Evolutionary conservation across 495 filamentous ascomycete species (phyloP), one percentile per base, ranked within the genome.

Genomic region (Lichina pygmaea): DNA sequence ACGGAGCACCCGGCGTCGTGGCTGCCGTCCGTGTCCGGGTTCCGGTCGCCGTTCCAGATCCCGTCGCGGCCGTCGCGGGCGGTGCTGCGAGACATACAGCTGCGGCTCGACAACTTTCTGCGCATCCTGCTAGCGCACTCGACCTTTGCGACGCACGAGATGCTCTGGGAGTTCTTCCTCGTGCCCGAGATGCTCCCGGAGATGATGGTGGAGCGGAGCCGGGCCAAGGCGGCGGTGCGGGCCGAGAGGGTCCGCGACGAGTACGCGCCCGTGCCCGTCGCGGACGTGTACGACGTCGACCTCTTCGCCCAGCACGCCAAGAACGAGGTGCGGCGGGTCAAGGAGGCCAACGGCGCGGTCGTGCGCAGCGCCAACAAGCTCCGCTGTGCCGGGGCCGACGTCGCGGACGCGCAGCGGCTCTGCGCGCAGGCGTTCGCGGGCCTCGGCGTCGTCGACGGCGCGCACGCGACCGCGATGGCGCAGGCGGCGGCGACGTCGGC

Each of bases 91-190:
- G 84, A 94, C 55, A 78, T 84, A 32, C 91, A 95, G 57, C 60
- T 86, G 41, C 77, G 78, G 32, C 72, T 93, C 7, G 84, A 95
- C 59, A 72, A 71, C 34, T 93, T 94, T 53, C 60, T 99, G 47
- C 78, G 79, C 41, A 79, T 84, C 7, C 66, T 99, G 17, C 65
- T 99, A 33, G 64, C 72, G 0, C 91, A 99, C 54, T 79, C 91
- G 3, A 94, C 89, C 6, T 95, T 99, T 57, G 73, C 83, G 0
- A 94, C 81, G 0, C 91, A 95, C 55, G 91, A 99, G 62, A 81
- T 94, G 68, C 65, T 99, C 7, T 99, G 91, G 91, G 91, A 99
- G 53, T 99, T 99, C 61, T 92, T 99, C 59, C 70, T 99, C 2
- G 86, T 95, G 12, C 91, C 91, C 2, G 91, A 99, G 47, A 68